phyloP scores from a whole-genome alignment of 192 early-diverging fungal species.

The Geranomyces variabilis region DNA sequence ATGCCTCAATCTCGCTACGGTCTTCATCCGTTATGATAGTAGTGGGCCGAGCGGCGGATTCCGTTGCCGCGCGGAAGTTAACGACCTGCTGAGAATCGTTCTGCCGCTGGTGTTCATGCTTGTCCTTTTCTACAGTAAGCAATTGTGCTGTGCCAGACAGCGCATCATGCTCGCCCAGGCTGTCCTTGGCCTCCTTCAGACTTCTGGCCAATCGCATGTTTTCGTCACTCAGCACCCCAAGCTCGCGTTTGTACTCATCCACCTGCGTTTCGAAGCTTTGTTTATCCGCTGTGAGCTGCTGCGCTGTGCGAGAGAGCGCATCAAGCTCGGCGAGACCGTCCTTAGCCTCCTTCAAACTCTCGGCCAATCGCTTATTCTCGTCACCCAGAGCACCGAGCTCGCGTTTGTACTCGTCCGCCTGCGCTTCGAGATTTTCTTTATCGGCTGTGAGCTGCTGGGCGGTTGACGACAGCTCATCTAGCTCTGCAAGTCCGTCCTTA shows the following conservation, averaged over 20 bases:
- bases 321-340: neutral
- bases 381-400: neutral
- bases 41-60: no score
- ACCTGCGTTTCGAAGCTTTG: neutral
- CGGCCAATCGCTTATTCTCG: neutral
- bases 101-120: neutral
- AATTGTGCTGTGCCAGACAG: neutral
- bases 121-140: neutral
- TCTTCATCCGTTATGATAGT: no score
- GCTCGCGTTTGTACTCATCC: neutral
- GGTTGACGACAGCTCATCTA: no score
- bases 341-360: neutral
- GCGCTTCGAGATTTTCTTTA: neutral
- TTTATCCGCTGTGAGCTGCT: conserved; percentile 1
- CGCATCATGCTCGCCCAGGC: neutral
- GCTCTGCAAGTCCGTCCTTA: neutral
- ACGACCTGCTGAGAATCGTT: no score
- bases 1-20: no score
- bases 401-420: neutral
- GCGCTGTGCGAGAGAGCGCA: neutral
- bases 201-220: neutral
- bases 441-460: neutral
- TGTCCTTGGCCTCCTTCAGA: neutral
- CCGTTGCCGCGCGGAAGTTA: no score
- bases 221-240: neutral